Evolutionary conservation across 1,284 basidiomycete genomes (phyloP), one percentile per base, ranked within the genome.

Genomic region (Microbotryum intermedium): DNA sequence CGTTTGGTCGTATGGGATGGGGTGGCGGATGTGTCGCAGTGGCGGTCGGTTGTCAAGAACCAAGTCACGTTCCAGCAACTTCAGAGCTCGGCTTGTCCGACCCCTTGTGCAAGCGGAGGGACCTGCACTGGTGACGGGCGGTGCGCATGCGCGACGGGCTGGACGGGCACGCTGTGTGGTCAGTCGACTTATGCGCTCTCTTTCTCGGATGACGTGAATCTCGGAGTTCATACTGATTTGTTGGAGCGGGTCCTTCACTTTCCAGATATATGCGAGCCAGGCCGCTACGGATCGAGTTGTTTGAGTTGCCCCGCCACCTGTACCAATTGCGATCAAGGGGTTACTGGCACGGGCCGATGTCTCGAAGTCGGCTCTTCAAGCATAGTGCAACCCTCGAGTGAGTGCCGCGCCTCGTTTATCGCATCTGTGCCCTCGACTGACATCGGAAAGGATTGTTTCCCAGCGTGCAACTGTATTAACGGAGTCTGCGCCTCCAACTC

Each of bases 391-490:
- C 39, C 59, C 2, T 56, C 62, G 1, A 58, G 65, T 61, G 20
- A 30, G 65, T 42, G 20, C n/a, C 29, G 2, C 11, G n/a, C 49
- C 23, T 42, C 29, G 6, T 20, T 26, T 48, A n/a, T 20, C 10
- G 21, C 11, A 5, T 18, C n/a, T 10, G 8, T 5, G 4, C 5
- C 25, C n/a, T 39, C 21, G 3, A 8, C 21, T 39, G 11, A 10
- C 43, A 11, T 25, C 11, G 1, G 2, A 6, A 2, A 6, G 1
- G 20, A 10, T 60, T 53, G 72, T 48, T 82, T 82, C 0, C 78
- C 81, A 53, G 80, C 78, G 5, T 90, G 88, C 74, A 85, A 86
- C 68, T 90, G 88, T 70, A 64, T 84, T 53, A 90, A 90, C 67
- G 88, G 88, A 1, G 73, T 81, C 53, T 90, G 88, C 72, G 79